Evolutionary conservation across 2,329 filamentous ascomycete species (phyloP), one percentile per base, ranked within the genome.

Genomic region (Fusarium poae): DNA sequence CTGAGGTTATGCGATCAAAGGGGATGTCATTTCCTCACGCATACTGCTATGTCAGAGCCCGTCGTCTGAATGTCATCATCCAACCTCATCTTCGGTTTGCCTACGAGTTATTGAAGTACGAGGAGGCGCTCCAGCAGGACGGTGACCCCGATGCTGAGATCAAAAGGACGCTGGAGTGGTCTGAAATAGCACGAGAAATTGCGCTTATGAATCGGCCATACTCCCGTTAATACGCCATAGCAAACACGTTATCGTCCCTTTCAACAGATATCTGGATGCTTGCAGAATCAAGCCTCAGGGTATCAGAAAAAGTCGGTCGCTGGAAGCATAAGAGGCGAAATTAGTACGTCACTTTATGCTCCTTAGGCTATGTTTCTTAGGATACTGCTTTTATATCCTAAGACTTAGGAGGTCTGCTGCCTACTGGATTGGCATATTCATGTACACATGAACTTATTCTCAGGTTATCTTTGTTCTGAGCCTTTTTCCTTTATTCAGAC

Each of bases 171-270:
- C 83, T 98, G 30, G 96, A 98, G 80, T 99, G 96, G 96, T 86
- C 88, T 10, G 92, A 93, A 48, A 91, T 98, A 65, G 87, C 93
- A 9, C 86, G 94, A 70, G 95, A 98, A 80, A 94, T 99, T 71
- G 94, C 96, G 6, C 84, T 95, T 29, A 97, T 99, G 93, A 99
- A 99, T 77, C 90, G 92, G 74, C 96, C 96, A 18, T 98, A 98
- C 80, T 91, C 92, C 20, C 85, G 92, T 79, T 92, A 74, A 57
- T 21, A 18, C 34, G 23, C 20, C 23, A 49, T 42, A 27, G 9
- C 23, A 27, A 32, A 44, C 30, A 25, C 20, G 27, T 43, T 58
- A 18, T 37, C 6, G 48, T 27, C 21, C 27, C 51, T 50, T 52
- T 44, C 51, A 54, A 16, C 30, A 40, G 39, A 50, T 27, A 13